A percentile compares a stretch with the other conserved stretches of the same genome.
phyloP scores from a whole-genome alignment of 1,139 yeast genomes.

The Candida sp. region DNA sequence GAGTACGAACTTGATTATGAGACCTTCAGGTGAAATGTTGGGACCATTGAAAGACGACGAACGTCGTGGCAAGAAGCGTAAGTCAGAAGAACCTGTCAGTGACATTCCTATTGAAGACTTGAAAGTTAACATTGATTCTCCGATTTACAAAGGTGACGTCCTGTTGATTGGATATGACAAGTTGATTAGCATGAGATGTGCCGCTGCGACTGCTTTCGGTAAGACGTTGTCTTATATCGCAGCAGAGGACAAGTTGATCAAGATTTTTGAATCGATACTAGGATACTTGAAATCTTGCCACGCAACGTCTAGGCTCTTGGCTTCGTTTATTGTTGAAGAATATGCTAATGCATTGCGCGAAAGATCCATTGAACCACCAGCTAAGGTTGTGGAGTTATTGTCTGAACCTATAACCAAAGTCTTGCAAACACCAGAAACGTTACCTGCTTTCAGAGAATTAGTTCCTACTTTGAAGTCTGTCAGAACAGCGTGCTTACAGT shows the following conservation, averaged over 20 bases:
- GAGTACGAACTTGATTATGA: constrained; percentile 73
- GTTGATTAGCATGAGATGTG: constrained; percentile 75
- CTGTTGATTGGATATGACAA: constrained; percentile 80
- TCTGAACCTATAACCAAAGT: constrained; percentile 32
- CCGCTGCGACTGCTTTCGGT: constrained; percentile 82
- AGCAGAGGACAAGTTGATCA: constrained; percentile 36
- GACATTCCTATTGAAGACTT: constrained; percentile 65
- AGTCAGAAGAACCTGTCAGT: constrained; percentile 29
- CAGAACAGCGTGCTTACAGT: constrained; percentile 85
- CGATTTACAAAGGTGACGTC: constrained; percentile 91
- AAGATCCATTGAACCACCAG: constrained; percentile 16
- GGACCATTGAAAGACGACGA: constrained; percentile 25
- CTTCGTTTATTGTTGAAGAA: constrained; percentile 75
- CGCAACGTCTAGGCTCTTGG: constrained; percentile 80
- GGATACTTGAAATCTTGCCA: constrained; percentile 60
- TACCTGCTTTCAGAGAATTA: constrained; percentile 77
- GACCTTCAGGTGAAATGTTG: constrained; percentile 76
- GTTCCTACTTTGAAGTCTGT: constrained; percentile 87
- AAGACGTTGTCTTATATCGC: constrained; percentile 61
- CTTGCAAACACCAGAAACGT: constrained; percentile 46
- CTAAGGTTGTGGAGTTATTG: constrained; percentile 22
- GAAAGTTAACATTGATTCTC: constrained; percentile 87
- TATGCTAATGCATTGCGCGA: constrained; percentile 52
- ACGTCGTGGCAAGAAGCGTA: constrained; percentile 38
- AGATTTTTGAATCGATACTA: constrained; percentile 43